These are phyloP conservation scores for Lachancea waltii DNA, from an alignment of 805 yeast species.

Conservation along the genomic window DNA sequence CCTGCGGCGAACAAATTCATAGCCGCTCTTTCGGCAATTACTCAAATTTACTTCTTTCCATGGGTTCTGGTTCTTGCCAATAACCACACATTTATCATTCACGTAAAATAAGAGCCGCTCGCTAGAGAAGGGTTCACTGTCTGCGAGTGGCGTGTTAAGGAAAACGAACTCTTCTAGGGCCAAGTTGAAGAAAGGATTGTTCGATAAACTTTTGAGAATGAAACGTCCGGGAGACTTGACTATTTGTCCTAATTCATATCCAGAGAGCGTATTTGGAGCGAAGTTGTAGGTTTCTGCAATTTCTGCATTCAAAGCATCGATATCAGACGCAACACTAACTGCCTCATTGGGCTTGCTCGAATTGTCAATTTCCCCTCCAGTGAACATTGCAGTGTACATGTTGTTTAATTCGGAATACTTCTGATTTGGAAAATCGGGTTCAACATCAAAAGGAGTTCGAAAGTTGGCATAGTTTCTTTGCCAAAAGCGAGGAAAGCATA, in stretches of 20 bases:
- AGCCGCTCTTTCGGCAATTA: constrained; percentile 39
- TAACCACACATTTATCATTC: constrained; percentile 80
- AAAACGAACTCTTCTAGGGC: constrained; percentile 80
- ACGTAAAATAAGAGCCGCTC: constrained; percentile 64
- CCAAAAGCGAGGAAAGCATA: no score
- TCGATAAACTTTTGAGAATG: constrained; percentile 43
- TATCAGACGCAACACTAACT: constrained; percentile 16
- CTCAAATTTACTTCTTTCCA: constrained; percentile 77
- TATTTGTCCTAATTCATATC: constrained; percentile 18
- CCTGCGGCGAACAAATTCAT: constrained; percentile 69
- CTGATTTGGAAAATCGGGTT: constrained; percentile 17
- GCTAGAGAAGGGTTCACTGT: constrained; percentile 22
- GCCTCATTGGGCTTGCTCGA: constrained; percentile 2
- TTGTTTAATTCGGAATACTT: constrained; percentile 31
- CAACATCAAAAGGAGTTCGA: constrained; percentile 6
- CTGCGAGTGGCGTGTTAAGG: constrained; percentile 46
- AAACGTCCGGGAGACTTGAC: constrained; percentile 46
- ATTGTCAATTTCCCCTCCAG: constrained; percentile 8
- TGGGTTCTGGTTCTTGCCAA: constrained; percentile 95
- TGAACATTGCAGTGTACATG: constrained; percentile 34
- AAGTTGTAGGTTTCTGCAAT: constrained; percentile 27
- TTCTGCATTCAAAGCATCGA: constrained; percentile 33
- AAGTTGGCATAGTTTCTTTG: constrained; percentile 1
- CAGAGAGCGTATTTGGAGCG: constrained; percentile 10
- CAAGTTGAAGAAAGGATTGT: constrained; percentile 67